These are phyloP conservation scores for Scedosporium aurantiacum DNA, from an alignment of 2,329 filamentous ascomycete species.

Conservation along the genomic window DNA sequence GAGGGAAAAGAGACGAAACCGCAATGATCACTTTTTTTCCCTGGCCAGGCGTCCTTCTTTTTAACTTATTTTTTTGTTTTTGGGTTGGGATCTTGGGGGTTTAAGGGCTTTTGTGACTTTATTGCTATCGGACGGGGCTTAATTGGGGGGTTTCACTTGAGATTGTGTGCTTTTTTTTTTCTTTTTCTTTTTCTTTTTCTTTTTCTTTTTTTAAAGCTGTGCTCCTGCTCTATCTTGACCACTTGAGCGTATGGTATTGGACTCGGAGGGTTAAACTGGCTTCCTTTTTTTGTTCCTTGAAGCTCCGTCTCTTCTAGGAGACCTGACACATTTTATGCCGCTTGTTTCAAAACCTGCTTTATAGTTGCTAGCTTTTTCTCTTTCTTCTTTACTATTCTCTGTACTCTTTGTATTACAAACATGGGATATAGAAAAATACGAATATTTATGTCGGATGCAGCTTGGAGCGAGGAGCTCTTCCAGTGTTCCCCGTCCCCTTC, in stretches of 20 bases:
- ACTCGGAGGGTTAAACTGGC: neutral
- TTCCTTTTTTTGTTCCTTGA: neutral
- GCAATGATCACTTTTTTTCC: neutral
- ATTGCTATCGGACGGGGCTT: too few relatives aligned
- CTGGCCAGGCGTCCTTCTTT: neutral
- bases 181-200: neutral
- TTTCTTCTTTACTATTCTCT: neutral
- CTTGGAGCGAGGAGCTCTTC: neutral
- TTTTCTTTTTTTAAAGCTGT: neutral
- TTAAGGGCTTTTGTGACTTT: neutral
- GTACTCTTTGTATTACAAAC: neutral
- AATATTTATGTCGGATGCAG: neutral
- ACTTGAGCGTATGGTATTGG: neutral
- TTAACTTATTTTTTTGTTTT: neutral
- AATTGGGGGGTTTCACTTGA: too few relatives aligned
- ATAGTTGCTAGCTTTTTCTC: neutral
- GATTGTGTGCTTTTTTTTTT: neutral
- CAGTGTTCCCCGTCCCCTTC: neutral
- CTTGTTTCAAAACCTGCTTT: neutral
- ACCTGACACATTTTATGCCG: neutral
- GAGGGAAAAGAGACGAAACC: conserved; percentile 15
- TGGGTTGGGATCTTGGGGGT: neutral
- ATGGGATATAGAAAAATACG: neutral
- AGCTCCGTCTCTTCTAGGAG: neutral
- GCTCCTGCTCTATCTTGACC: neutral